Conservation (phyloP, 306 rosid genomes). For the Comarum palustre region DNA sequence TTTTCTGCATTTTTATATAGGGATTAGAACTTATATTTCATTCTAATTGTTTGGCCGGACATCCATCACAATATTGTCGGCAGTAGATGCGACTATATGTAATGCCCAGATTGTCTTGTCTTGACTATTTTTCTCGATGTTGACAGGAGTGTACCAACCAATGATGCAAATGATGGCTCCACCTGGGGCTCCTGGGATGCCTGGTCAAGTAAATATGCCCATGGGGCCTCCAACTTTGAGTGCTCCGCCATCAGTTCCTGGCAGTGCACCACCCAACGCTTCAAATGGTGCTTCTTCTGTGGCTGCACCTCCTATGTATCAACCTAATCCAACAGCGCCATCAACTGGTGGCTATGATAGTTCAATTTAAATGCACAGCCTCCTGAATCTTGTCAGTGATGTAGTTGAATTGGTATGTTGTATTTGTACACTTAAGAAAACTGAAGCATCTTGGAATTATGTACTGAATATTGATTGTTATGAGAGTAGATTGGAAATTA, state of each 20-base stretch:
- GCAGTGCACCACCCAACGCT: slow-evolving; percentile 34
- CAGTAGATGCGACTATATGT: background rate
- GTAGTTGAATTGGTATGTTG: slow-evolving; percentile 15
- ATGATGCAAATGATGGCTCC: slow-evolving; percentile 55
- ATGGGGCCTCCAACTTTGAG: slow-evolving; percentile 38
- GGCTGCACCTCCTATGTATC: slow-evolving; percentile 32
- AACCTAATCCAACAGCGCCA: slow-evolving; percentile 37
- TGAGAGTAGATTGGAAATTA: background rate
- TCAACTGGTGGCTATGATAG: slow-evolving; percentile 47
- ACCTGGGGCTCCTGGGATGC: slow-evolving; percentile 40
- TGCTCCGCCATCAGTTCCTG: slow-evolving; percentile 36
- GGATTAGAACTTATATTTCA: background rate
- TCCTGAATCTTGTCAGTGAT: slow-evolving; percentile 41
- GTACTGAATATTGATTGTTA: background rate
- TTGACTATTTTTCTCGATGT: background rate
- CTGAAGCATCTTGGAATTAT: background rate
- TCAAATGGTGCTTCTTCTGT: slow-evolving; percentile 33
- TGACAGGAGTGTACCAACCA: slow-evolving; percentile 27
- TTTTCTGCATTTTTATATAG: background rate
- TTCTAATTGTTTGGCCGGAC: background rate
- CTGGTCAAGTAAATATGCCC: slow-evolving; percentile 40
- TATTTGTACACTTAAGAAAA: slow-evolving; percentile 6
- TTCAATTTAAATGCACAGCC: slow-evolving; percentile 39
- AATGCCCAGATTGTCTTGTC: background rate
- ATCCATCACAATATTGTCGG: background rate